Conservation (phyloP, 192 early-diverging fungal genomes). For the Coemansia sp. region DNA sequence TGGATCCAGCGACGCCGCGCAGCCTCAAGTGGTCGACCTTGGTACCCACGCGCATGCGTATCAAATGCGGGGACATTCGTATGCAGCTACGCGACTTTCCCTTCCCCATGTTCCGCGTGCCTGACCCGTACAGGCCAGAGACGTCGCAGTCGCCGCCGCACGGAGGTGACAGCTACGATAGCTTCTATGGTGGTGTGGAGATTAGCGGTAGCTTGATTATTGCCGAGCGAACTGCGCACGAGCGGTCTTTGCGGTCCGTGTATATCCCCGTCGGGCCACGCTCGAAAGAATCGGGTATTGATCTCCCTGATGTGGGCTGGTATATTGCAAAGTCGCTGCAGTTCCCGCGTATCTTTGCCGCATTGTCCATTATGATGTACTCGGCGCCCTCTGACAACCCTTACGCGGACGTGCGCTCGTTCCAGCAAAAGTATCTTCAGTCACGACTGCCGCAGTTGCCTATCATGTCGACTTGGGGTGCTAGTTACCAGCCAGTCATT, state of each 20-base stretch:
- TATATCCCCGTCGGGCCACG: conserved; percentile 50
- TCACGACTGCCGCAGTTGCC: conserved; percentile 35
- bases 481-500: conserved; percentile 55
- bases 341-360: conserved; percentile 51
- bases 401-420: conserved; percentile 4
- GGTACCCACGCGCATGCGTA: conserved; percentile 46
- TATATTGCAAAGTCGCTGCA: conserved; percentile 50
- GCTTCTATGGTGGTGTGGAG: conserved; percentile 44
- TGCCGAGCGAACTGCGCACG: conserved; percentile 46
- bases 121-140: conserved; percentile 45
- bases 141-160: not conserved
- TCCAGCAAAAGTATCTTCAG: conserved; percentile 22
- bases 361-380: conserved; percentile 49
- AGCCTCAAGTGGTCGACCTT: conserved; percentile 51
- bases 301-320: conserved; percentile 41
- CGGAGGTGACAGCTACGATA: conserved; percentile 32
- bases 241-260: conserved; percentile 44
- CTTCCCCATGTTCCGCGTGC: conserved; percentile 55
- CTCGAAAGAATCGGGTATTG: conserved; percentile 26
- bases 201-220: conserved; percentile 46
- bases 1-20: conserved; percentile 54
- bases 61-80: conserved; percentile 50
- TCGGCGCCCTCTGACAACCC: conserved; percentile 25
- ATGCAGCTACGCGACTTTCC: conserved; percentile 59
- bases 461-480: conserved; percentile 57